A percentile compares a stretch with the other conserved stretches of the same genome.
These are phyloP conservation scores for Gossypium laxum DNA, from an alignment of 441 rosid species.

Conservation along the genomic window DNA sequence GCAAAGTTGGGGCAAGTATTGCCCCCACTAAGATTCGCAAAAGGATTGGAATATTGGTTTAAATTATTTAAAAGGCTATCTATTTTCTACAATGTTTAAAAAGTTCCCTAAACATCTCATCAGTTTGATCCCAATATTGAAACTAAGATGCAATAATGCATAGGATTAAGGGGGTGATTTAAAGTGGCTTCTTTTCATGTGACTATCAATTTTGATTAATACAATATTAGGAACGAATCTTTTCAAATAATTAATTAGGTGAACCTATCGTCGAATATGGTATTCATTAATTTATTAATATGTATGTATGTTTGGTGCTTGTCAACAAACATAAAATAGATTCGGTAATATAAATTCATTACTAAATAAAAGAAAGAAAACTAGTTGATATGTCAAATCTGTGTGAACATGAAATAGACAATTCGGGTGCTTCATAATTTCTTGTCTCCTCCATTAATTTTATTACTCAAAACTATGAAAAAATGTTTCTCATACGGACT, in stretches of 20 bases:
- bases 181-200: not conserved
- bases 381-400: not conserved
- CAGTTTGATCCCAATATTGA: not conserved
- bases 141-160: not conserved
- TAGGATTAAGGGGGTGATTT: not conserved
- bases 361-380: not conserved
- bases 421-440: not conserved
- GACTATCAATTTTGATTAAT: not conserved
- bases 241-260: not conserved
- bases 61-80: not conserved
- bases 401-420: conserved; percentile 5
- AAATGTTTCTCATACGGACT: not conserved
- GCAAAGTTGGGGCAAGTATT: not conserved
- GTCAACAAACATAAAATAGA: not conserved
- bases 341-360: not conserved
- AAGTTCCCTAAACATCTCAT: not conserved
- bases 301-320: not conserved
- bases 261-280: not conserved
- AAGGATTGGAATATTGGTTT: not conserved
- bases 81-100: not conserved
- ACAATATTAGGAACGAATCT: not conserved
- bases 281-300: too few species aligned
- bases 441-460: conserved; percentile 3
- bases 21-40: not conserved
- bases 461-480: not conserved